phyloP scores from a whole-genome alignment of 1,284 basidiomycete genomes.

The Acaromyces ingoldii region DNA sequence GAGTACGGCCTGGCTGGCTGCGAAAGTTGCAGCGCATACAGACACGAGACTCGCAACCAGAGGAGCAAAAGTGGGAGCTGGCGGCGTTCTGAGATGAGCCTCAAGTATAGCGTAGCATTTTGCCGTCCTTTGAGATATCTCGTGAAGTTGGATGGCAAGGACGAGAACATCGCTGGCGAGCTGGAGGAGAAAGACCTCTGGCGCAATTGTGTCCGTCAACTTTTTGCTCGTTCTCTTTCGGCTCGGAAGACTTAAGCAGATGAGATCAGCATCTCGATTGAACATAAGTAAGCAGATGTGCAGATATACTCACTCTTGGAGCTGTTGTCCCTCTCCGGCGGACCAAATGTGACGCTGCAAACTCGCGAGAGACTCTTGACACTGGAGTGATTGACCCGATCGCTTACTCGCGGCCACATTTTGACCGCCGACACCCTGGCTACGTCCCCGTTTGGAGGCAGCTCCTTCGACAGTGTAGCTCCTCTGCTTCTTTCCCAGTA shows the following conservation, averaged over 20 bases:
- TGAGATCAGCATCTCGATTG: not conserved
- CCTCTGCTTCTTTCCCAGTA: too few relatives aligned
- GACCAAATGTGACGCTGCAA: not conserved
- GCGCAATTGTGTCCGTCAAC: not conserved
- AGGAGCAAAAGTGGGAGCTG: constrained; percentile 5
- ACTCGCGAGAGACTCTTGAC: not conserved
- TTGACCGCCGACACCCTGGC: not conserved
- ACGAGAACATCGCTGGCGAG: not conserved
- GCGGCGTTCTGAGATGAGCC: constrained; percentile 1
- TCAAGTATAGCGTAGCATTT: not conserved
- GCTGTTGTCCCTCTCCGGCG: not conserved
- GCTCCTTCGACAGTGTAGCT: too few relatives aligned
- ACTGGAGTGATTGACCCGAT: not conserved
- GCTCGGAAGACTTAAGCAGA: too few relatives aligned
- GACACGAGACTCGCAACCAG: not conserved
- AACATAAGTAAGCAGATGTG: not conserved
- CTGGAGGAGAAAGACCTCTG: not conserved
- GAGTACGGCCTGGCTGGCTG: not conserved
- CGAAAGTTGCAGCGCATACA: not conserved
- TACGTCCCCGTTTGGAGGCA: not conserved
- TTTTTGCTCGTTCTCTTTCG: not conserved
- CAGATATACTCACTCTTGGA: too few relatives aligned
- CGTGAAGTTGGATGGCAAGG: not conserved
- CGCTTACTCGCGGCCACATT: not conserved
- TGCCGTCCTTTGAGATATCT: not conserved